These are phyloP conservation scores for Plasmodium vivax DNA, from an alignment of 169 alveolate genomes.

Conservation along the genomic window DNA sequence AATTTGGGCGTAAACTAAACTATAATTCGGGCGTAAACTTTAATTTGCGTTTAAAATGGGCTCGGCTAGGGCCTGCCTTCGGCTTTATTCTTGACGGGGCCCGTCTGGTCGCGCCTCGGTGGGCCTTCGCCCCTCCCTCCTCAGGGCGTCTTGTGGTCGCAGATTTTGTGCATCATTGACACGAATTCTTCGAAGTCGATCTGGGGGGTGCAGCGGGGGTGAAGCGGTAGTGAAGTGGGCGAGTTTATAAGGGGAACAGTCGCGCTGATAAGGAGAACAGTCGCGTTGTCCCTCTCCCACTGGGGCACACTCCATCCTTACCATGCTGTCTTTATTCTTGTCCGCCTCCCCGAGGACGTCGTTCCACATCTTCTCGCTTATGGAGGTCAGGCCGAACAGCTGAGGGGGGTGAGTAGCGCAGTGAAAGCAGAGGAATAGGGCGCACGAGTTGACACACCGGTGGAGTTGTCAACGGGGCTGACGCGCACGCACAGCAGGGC, in stretches of 20 bases:
- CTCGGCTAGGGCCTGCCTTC: not conserved
- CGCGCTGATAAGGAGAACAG: not conserved
- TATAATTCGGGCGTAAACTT: not conserved
- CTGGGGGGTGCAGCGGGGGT: not conserved
- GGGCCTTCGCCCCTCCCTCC: not conserved
- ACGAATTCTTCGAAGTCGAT: slow-evolving; percentile 86
- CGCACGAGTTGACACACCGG: not conserved
- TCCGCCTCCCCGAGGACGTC: slow-evolving; percentile 82
- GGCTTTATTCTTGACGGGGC: not conserved
- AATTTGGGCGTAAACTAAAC: too few relatives aligned
- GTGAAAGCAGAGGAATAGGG: too few relatives aligned
- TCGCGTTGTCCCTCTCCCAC: not conserved
- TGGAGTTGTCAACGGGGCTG: not conserved
- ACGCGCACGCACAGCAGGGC: not conserved
- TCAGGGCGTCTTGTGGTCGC: slow-evolving; percentile 60
- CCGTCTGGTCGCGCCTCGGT: not conserved
- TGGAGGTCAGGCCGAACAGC: slow-evolving; percentile 80
- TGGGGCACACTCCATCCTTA: slow-evolving; percentile 3
- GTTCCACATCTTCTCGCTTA: slow-evolving; percentile 80
- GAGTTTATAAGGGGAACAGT: too few relatives aligned
- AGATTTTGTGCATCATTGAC: slow-evolving; percentile 81
- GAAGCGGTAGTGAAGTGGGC: not conserved
- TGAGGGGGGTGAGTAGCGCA: not conserved
- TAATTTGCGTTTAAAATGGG: not conserved
- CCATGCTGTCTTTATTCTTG: slow-evolving; percentile 83